Evolutionary conservation across 768 basidiomycete genomes (phyloP).

Genomic region (Calocybe cyanea): DNA sequence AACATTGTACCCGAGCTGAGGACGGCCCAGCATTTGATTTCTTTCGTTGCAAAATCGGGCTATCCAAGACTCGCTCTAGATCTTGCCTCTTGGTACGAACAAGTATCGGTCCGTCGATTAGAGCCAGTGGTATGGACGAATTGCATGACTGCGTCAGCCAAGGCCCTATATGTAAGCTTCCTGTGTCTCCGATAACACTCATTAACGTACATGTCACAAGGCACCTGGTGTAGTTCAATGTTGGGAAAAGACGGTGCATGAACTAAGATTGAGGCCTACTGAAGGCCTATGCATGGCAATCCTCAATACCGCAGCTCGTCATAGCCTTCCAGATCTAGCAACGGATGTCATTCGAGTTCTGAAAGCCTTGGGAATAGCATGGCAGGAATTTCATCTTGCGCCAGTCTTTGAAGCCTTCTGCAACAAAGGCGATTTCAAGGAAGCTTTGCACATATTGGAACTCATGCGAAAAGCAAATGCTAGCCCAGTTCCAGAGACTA

Average conservation of each 20-base stretch:
- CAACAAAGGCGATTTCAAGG: conserved; percentile 49
- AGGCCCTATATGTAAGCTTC: conserved; percentile 60
- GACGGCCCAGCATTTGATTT: conserved; percentile 50
- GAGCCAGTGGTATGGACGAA: conserved; percentile 57
- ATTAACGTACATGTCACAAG: conserved; percentile 33
- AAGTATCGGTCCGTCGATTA: conserved; percentile 47
- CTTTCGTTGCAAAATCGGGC: conserved; percentile 47
- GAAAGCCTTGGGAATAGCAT: conserved; percentile 39
- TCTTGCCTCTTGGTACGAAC: conserved; percentile 59
- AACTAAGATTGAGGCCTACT: conserved; percentile 54
- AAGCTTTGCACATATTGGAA: conserved; percentile 57
- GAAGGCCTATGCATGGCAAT: conserved; percentile 72
- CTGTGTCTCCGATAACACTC: not conserved
- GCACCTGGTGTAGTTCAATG: conserved; percentile 58
- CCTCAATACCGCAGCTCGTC: conserved; percentile 69
- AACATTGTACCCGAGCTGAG: conserved; percentile 48
- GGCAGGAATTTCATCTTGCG: conserved; percentile 73
- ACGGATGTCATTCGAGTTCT: conserved; percentile 60
- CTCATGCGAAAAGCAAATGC: conserved; percentile 57
- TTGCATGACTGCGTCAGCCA: conserved; percentile 63
- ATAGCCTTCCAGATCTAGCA: conserved; percentile 69
- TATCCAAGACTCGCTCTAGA: conserved; percentile 70
- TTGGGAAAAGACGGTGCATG: conserved; percentile 59
- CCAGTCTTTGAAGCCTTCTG: conserved; percentile 75
- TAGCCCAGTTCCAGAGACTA: conserved; percentile 46